Base-by-base conservation (phyloP, 495 filamentous ascomycete species). In the Neurospora sp. region DNA sequence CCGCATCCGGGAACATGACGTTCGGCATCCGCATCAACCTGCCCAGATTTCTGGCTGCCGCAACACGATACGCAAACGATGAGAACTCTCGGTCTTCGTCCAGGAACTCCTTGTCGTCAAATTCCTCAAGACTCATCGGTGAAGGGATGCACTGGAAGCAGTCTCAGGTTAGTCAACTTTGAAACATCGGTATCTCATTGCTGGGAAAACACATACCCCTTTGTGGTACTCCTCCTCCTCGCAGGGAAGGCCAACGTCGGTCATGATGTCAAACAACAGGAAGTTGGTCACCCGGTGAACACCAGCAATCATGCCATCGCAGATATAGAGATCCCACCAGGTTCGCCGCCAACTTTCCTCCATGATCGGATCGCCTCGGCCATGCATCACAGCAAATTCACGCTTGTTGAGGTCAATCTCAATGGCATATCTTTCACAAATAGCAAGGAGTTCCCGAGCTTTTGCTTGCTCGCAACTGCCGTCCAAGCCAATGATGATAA, bases 251-350 rank as follows among this genome's bases (percentile, higher is more conserved):
- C 84, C 86, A 4, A 90, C 90, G 42, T 89, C 87, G 9, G 86
- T 80, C 59, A 82, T 78, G 59, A 92, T 83, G 59, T 87, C 82
- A 71, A 86, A 85, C 40, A 90, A 81, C 38, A 82, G 75, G 73
- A 91, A 90, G 27, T 87, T 86, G 65, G 89, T 87, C 40, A 86
- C 78, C 71, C 85, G 81, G 73, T 89, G 84, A 47, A 88, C 85
- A 39, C 86, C 87, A 73, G 87, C 85, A 73, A 88, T 81, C 87
- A 88, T 86, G 42, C 90, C 90, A 74, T 97, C 93, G 16, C 93
- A 87, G 53, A 94, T 88, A 77, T 90, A 96, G 69, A 97, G 80
- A 75, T 96, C 93, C 94, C 94, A 97, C 94, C 93, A 97, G 18
- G 93, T 97, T 47, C 94, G 87, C 37, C 94, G 86, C 86, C 92